Percentiles rank a stretch among this genome's conserved stretches.
Conservation (phyloP, 202 grass and related monocot genomes). For the Panicum hallii region DNA sequence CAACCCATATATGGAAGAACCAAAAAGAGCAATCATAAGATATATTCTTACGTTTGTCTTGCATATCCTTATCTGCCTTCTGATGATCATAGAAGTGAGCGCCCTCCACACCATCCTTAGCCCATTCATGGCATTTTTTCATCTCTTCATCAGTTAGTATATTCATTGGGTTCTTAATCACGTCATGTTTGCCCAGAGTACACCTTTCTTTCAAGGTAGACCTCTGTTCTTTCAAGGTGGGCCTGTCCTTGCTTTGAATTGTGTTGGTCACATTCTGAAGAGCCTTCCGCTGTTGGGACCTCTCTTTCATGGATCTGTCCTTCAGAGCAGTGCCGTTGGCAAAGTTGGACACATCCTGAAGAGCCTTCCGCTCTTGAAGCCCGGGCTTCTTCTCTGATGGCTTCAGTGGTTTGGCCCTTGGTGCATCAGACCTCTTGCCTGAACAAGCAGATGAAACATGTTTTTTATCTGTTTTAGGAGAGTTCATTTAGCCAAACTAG, state of each 20-base stretch:
- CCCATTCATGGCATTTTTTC: slow-evolving; percentile 62
- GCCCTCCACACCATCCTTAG: slow-evolving; percentile 61
- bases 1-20: not conserved
- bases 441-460: slow-evolving; percentile 8
- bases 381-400: slow-evolving; percentile 52
- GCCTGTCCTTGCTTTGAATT: slow-evolving; percentile 50
- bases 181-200: slow-evolving; percentile 32
- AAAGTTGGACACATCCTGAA: slow-evolving; percentile 64
- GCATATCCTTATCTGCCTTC: slow-evolving; percentile 52
- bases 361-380: slow-evolving; percentile 54
- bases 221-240: slow-evolving; percentile 35
- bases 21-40: slow-evolving; percentile 16
- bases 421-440: slow-evolving; percentile 55
- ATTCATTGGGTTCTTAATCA: slow-evolving; percentile 43
- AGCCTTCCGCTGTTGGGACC: slow-evolving; percentile 37
- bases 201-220: slow-evolving; percentile 45
- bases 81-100: slow-evolving; percentile 61
- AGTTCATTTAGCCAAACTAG: slow-evolving; percentile 28
- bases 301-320: slow-evolving; percentile 23
- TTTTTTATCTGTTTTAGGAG: not conserved
- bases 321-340: slow-evolving; percentile 4
- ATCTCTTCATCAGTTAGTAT: slow-evolving; percentile 60
- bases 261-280: slow-evolving; percentile 45
- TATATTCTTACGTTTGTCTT: slow-evolving; percentile 50
- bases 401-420: slow-evolving; percentile 57